Evolutionary conservation across 2,329 filamentous ascomycete species (phyloP), one percentile per base, ranked within the genome.

Genomic region (Zelopaecilomyces penicillatus): DNA sequence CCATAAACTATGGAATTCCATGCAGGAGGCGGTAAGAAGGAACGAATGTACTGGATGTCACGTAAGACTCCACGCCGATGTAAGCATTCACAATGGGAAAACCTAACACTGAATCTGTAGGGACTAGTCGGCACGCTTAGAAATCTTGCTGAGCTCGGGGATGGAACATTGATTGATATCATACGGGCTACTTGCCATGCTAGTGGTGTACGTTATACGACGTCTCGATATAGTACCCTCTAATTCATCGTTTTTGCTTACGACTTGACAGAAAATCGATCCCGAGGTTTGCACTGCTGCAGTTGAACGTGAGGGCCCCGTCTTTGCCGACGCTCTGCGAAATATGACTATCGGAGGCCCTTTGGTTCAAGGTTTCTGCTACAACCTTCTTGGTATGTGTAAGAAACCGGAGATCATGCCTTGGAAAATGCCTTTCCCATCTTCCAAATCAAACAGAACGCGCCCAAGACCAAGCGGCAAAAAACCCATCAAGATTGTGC

Each of bases 231-330:
- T 39, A 30, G 19, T 12, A 19, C 9, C 26, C 8, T n/a, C 9
- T 39, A 8, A 28, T 27, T 27, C 3, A 27, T n/a, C 26, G 19
- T 19, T 19, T 19, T 26, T n/a, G 26, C 37, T 38, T 6, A 38
- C 27, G 26, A 11, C 12, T 11, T 27, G 37, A 7, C 9, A 75
- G 68, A 59, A 65, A 32, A 67, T 75, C 53, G 75, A 79, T 43
- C 54, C 61, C 30, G 76, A 80, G 55, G 76, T 80, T 29, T 80
- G 77, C 45, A 61, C 66, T 3, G 77, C 76, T 4, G 61, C 72
- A 6, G 66, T 79, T 30, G 63, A 61, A 4, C 65, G 67, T 1
- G 74, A 80, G 55, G 75, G 73, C 0, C 74, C 75, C 3, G 71
- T 77, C 43, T 58, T 78, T 29, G 73, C 75, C 30, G 64, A 70